These are phyloP conservation scores for Albifimbria verrucaria DNA, from an alignment of 2,329 filamentous ascomycete genomes.

Conservation along the genomic window DNA sequence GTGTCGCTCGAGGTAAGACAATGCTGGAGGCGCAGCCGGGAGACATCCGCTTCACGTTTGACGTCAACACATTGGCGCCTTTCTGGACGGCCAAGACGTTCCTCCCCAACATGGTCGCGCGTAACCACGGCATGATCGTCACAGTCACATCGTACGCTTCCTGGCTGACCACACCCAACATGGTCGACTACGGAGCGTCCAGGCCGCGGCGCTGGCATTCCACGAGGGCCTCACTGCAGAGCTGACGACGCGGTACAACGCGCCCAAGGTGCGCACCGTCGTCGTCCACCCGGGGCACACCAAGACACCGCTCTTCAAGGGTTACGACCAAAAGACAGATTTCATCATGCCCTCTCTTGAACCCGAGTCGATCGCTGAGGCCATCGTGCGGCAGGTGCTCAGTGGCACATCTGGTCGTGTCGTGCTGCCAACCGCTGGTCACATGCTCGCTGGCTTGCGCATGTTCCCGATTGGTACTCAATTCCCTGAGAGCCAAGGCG, in stretches of 20 bases:
- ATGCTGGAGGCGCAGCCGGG: slow-evolving; percentile 56
- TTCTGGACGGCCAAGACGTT: slow-evolving; percentile 66
- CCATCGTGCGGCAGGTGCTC: slow-evolving; percentile 47
- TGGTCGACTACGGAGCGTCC: slow-evolving; percentile 65
- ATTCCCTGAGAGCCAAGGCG: slow-evolving; percentile 42
- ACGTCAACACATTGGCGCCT: slow-evolving; percentile 67
- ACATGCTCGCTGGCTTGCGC: slow-evolving; percentile 40
- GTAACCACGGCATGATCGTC: slow-evolving; percentile 70
- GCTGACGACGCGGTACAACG: slow-evolving; percentile 57
- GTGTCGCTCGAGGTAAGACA: slow-evolving; percentile 57
- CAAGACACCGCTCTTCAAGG: slow-evolving; percentile 30
- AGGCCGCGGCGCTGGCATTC: slow-evolving; percentile 64
- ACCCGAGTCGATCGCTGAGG: slow-evolving; percentile 40
- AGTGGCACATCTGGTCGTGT: slow-evolving; percentile 45
- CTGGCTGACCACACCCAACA: slow-evolving; percentile 56
- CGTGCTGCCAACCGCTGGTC: slow-evolving; percentile 40
- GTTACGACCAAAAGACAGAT: slow-evolving; percentile 53
- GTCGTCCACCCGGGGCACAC: slow-evolving; percentile 53
- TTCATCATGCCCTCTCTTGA: slow-evolving; percentile 31
- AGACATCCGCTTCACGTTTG: slow-evolving; percentile 65
- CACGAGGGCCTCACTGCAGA: slow-evolving; percentile 64
- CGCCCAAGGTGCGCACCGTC: slow-evolving; percentile 63
- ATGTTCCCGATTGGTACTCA: slow-evolving; percentile 61
- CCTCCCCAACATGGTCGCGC: slow-evolving; percentile 59
- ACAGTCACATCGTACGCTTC: slow-evolving; percentile 65